Base-by-base conservation (phyloP, 352 stramenopile genomes). In the Globisporangium polare region DNA sequence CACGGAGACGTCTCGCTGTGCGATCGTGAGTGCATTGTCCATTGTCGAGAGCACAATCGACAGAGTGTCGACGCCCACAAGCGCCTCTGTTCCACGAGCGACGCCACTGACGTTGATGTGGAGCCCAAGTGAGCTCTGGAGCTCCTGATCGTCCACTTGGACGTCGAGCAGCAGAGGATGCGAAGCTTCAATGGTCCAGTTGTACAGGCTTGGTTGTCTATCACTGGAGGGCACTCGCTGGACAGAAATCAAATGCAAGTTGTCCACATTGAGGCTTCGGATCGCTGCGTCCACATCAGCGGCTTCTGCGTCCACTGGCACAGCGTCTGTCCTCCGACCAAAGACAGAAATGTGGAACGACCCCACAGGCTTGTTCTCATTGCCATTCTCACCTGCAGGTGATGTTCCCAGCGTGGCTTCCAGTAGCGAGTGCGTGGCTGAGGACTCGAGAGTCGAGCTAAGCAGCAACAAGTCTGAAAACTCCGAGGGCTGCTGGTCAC, bases 171-270 rank as follows among this genome's bases (percentile, higher is more conserved):
- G 13, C 10, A 33, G 24, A 1, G 61, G 46, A n/a, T 67, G 53
- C 13, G 54, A 67, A 15, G 45, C 54, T 51, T 63, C 47, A 33
- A 67, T 17, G 17, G n/a, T 27, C 61, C 61, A 67, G 27, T 49
- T 39, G 31, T 53, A 55, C n/a, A 59, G 9, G 20, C 46, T 37
- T 9, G 29, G 4, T 9, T 39, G 17, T 31, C 15, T 17, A 0
- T 15, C 31, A 13, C 29, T 57, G 27, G 54, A 47, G 0, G 46
- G 42, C 17, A 55, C n/a, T 24, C 45, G 37, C 29, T 63, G 27
- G 33, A 63, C 54, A 13, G 49, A 22, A n/a, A 49, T n/a, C 31
- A 46, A 9, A 18, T 22, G n/a, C 5, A 67, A 22, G 5, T 33
- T 42, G n/a, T 46, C 53, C 5, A 67, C 31, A 0, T 42, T 31